Conservation (phyloP, 495 filamentous ascomycete genomes). For the Penicillium riverlandense region DNA sequence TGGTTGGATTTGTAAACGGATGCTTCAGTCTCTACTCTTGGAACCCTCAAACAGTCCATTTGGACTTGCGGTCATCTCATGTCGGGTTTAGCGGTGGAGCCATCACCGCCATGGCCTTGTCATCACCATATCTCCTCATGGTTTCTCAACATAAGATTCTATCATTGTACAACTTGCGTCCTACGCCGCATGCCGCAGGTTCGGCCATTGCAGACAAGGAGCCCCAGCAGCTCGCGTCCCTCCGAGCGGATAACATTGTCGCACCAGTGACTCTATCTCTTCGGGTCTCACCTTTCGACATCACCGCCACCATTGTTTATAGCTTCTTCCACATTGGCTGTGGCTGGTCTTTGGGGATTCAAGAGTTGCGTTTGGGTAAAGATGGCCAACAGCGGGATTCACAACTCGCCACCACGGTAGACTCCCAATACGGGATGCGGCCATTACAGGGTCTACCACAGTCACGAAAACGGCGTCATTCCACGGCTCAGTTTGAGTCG, state of each 20-base stretch:
- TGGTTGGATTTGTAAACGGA: constrained; percentile 73
- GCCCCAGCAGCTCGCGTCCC: constrained; percentile 64
- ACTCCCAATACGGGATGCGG: constrained; percentile 27
- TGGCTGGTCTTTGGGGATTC: constrained; percentile 86
- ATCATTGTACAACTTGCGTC: constrained; percentile 62
- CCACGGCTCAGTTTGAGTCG: neutral
- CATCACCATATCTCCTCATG: constrained; percentile 69
- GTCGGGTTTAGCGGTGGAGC: constrained; percentile 48
- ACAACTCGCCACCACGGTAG: constrained; percentile 44
- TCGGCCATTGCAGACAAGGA: constrained; percentile 12
- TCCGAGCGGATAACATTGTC: constrained; percentile 74
- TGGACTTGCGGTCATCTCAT: constrained; percentile 48
- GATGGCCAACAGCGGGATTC: constrained; percentile 48
- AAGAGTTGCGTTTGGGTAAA: constrained; percentile 66
- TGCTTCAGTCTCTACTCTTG: constrained; percentile 64
- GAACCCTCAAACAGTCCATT: constrained; percentile 26
- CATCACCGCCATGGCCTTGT: constrained; percentile 69
- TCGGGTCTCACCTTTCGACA: constrained; percentile 48
- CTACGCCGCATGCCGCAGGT: neutral
- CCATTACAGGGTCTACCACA: constrained; percentile 32
- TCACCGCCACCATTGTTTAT: constrained; percentile 81
- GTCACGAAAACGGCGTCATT: constrained; percentile 24
- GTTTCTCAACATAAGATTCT: constrained; percentile 66
- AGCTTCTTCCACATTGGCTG: constrained; percentile 44
- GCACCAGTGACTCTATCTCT: constrained; percentile 76